Conservation (phyloP, 2,329 filamentous ascomycete species). For the Aureobasidium sp. region DNA sequence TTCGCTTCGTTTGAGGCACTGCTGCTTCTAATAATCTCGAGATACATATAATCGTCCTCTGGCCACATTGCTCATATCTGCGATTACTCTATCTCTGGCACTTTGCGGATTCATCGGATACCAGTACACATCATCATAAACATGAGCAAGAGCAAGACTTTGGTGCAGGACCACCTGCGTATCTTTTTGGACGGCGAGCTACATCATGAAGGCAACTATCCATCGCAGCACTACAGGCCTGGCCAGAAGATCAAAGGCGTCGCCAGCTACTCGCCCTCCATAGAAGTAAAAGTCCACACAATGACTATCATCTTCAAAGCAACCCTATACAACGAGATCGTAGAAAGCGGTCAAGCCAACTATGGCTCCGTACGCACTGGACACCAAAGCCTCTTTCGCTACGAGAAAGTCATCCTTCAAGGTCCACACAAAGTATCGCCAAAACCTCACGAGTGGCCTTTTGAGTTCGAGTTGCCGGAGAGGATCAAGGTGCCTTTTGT, state of each 20-base stretch:
- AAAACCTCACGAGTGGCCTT: neutral
- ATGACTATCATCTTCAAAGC: constrained; percentile 3
- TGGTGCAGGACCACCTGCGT: neutral
- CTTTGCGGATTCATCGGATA: too few species aligned
- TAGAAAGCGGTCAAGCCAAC: neutral
- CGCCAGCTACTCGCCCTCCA: neutral
- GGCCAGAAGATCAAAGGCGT: neutral
- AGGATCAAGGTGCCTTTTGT: constrained; percentile 1
- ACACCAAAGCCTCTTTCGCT: neutral
- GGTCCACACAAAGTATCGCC: neutral
- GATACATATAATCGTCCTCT: too few species aligned
- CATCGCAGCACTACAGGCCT: neutral
- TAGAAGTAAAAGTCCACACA: neutral
- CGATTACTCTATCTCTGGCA: neutral
- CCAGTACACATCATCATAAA: neutral
- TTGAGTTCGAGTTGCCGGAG: neutral
- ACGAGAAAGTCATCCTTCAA: neutral
- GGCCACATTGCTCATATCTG: too few species aligned
- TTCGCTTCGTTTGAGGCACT: too few species aligned
- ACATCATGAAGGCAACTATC: neutral
- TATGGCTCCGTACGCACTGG: neutral
- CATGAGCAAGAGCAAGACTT: neutral
- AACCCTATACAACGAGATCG: neutral
- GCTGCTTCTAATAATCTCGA: too few species aligned
- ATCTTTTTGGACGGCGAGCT: neutral